Conservation (phyloP, 768 basidiomycete genomes). For the Amyloporia xantha region DNA sequence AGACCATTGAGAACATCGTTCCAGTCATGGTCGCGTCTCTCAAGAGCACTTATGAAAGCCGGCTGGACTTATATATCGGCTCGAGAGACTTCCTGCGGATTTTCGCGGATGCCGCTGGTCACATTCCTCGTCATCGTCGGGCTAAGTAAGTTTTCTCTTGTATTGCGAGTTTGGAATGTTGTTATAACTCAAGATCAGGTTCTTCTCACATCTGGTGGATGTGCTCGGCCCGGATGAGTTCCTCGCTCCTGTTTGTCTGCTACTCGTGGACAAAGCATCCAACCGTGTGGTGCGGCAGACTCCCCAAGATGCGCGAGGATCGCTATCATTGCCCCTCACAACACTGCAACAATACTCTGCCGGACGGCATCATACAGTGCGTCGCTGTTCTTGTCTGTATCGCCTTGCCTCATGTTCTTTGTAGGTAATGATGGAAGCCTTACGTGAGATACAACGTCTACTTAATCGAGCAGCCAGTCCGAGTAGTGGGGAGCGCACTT, state of each 20-base stretch:
- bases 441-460: constrained; percentile 57
- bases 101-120: constrained; percentile 88
- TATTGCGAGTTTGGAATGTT: too few species aligned
- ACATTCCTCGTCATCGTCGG: constrained; percentile 90
- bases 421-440: constrained; percentile 56
- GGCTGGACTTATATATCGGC: constrained; percentile 57
- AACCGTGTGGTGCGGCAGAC: constrained; percentile 63
- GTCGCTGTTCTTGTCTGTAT: constrained; percentile 15
- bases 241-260: constrained; percentile 74
- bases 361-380: constrained; percentile 45
- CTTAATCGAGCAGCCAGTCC: constrained; percentile 30
- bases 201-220: constrained; percentile 83
- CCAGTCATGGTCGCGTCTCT: constrained; percentile 87
- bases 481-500: constrained; percentile 32
- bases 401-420: neutral
- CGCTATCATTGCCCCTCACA: constrained; percentile 61
- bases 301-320: constrained; percentile 48
- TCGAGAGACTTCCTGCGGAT: constrained; percentile 80
- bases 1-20: constrained; percentile 93
- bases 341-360: constrained; percentile 51
- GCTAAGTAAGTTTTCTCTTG: constrained; percentile 54
- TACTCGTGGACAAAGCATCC: constrained; percentile 73
- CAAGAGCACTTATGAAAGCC: constrained; percentile 44
- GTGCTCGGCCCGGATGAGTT: constrained; percentile 78
- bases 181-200: constrained; percentile 37